Evolutionary conservation across 331 rosid genomes (phyloP).

Genomic region (Telfairia occidentalis): DNA sequence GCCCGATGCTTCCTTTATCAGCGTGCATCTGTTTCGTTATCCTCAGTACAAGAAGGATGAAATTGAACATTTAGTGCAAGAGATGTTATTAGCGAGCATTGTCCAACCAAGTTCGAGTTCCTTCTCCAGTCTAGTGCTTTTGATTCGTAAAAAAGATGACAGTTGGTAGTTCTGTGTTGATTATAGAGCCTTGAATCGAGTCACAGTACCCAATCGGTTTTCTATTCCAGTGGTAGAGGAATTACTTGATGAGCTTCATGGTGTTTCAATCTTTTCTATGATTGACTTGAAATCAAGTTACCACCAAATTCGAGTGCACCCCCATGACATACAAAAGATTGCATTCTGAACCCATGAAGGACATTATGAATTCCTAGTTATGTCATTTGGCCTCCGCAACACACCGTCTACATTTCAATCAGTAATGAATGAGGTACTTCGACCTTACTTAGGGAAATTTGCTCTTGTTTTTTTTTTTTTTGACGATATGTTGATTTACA

Average conservation of each 20-base stretch:
- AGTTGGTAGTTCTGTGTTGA: background rate
- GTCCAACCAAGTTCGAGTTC: background rate
- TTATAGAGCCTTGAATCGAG: background rate
- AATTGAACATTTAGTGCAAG: background rate
- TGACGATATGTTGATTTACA: background rate
- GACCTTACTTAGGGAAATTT: background rate
- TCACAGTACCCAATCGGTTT: background rate
- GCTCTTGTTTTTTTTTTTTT: background rate
- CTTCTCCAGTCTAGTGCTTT: background rate
- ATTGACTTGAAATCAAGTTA: background rate
- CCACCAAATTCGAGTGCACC: background rate
- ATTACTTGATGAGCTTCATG: background rate
- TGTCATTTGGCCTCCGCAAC: background rate
- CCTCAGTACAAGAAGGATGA: background rate
- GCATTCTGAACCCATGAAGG: background rate
- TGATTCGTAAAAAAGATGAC: background rate
- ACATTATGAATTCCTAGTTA: background rate
- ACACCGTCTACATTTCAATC: background rate
- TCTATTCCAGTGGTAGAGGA: background rate
- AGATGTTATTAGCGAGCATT: background rate
- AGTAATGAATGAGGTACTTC: background rate
- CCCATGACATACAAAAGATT: background rate
- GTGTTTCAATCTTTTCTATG: background rate
- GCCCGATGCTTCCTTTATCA: background rate
- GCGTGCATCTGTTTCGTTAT: background rate